phyloP scores from a whole-genome alignment of 495 filamentous ascomycete species.

The Aspergillus bridgeri region DNA sequence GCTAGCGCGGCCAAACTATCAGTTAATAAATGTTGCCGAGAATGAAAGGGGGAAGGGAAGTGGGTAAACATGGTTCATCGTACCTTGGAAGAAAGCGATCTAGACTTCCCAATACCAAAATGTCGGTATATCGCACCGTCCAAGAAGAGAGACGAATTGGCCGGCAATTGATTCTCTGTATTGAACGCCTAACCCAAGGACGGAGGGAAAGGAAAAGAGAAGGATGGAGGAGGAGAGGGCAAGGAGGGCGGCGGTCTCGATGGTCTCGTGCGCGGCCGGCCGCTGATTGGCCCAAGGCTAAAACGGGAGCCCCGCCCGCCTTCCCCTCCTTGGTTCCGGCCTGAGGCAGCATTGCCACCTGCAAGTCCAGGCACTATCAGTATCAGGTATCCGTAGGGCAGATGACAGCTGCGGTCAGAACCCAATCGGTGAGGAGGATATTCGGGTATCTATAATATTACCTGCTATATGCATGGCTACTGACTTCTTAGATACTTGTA shows the following conservation, averaged over 20 bases:
- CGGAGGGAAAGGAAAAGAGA: neutral
- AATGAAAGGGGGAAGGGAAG: neutral
- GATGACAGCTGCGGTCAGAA: neutral
- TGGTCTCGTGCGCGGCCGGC: constrained; percentile 39
- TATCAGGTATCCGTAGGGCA: neutral
- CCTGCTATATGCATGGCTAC: too few relatives aligned
- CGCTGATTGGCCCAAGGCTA: constrained; percentile 33
- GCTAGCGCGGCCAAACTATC: neutral
- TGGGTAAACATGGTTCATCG: neutral
- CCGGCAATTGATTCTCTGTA: constrained; percentile 18
- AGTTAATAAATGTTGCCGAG: neutral
- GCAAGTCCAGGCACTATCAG: neutral
- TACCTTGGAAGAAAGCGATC: neutral
- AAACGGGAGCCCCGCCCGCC: constrained; percentile 3
- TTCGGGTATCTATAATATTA: too few relatives aligned
- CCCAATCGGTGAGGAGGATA: too few relatives aligned
- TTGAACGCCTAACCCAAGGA: neutral
- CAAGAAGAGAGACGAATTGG: constrained; percentile 12
- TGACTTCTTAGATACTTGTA: too few relatives aligned
- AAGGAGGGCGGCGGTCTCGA: constrained; percentile 1
- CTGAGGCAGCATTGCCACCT: neutral
- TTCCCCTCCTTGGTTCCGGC: constrained; percentile 1
- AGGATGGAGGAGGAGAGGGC: constrained; percentile 1
- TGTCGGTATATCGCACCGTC: neutral
- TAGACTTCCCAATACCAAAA: neutral